These are phyloP conservation scores for Royoungia palumana DNA, from an alignment of 768 basidiomycete species.

Conservation along the genomic window DNA sequence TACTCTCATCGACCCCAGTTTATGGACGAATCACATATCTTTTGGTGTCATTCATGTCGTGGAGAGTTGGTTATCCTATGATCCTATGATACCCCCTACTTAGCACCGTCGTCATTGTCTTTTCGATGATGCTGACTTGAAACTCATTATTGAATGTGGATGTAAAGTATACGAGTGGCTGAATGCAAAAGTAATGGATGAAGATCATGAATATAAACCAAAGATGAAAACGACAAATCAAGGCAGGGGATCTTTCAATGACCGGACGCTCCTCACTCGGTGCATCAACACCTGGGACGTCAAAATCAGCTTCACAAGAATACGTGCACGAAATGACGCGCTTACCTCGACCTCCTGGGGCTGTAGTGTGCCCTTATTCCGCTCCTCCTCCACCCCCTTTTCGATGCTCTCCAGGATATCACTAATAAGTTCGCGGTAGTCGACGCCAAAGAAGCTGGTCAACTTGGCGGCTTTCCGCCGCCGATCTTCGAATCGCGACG, in stretches of 20 bases:
- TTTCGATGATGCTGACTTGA: conserved; percentile 12
- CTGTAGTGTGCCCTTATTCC: conserved; percentile 56
- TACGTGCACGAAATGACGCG: conserved; percentile 3
- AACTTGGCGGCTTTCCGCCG: conserved; percentile 78
- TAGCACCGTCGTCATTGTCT: background rate
- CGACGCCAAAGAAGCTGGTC: conserved; percentile 83
- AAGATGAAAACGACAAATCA: conserved; percentile 2
- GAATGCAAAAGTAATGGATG: conserved; percentile 7
- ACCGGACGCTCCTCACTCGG: conserved; percentile 31
- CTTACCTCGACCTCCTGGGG: conserved; percentile 72
- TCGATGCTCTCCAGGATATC: conserved; percentile 83
- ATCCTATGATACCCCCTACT: conserved; percentile 43
- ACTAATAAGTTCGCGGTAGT: conserved; percentile 72
- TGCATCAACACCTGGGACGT: conserved; percentile 46
- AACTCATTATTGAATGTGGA: conserved; percentile 17
- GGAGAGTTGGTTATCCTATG: conserved; percentile 76
- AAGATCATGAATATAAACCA: conserved; percentile 5
- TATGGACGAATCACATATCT: conserved; percentile 83
- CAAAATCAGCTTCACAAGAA: conserved; percentile 3
- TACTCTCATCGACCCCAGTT: conserved; percentile 58
- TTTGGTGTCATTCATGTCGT: conserved; percentile 83
- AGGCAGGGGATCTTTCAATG: conserved; percentile 13
- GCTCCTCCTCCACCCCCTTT: conserved; percentile 67
- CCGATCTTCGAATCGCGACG: conserved; percentile 58
- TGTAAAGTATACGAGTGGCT: conserved; percentile 13